phyloP scores from a whole-genome alignment of 139 green algal species.

The Picochlorum sp. region DNA sequence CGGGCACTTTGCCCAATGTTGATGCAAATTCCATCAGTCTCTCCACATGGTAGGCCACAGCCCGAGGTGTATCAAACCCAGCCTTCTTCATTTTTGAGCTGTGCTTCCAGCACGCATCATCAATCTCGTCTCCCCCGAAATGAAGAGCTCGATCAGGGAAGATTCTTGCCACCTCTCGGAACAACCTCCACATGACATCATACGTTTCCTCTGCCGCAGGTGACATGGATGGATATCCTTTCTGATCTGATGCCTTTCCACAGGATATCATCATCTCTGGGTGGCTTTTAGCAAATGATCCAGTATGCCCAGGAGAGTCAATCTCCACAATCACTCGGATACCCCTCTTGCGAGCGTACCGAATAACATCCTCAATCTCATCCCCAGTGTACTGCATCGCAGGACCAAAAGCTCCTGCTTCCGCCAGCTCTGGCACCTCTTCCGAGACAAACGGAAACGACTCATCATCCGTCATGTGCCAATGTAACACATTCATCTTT shows the following conservation, averaged over 20 bases:
- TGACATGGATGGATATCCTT: slow-evolving; percentile 5
- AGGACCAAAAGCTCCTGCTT: slow-evolving; percentile 30
- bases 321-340: slow-evolving; percentile 52
- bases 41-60: slow-evolving; percentile 22
- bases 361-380: neutral
- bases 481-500: slow-evolving; percentile 61
- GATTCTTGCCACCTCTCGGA: slow-evolving; percentile 22
- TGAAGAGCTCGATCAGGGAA: slow-evolving; percentile 52
- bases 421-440: slow-evolving; percentile 21
- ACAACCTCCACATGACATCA: slow-evolving; percentile 23
- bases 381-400: neutral
- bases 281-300: slow-evolving; percentile 34
- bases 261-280: slow-evolving; percentile 39
- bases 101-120: slow-evolving; percentile 43
- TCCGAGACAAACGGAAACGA: slow-evolving; percentile 30
- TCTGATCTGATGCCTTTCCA: neutral
- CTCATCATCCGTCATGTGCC: slow-evolving; percentile 50
- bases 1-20: neutral
- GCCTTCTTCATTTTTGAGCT: slow-evolving; percentile 25
- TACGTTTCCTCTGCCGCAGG: neutral
- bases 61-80: neutral
- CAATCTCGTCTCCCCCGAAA: slow-evolving; percentile 54
- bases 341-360: slow-evolving; percentile 34
- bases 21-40: neutral
- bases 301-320: slow-evolving; percentile 47